Conservation (phyloP, 495 filamentous ascomycete species). For the Penicillium ucsense region DNA sequence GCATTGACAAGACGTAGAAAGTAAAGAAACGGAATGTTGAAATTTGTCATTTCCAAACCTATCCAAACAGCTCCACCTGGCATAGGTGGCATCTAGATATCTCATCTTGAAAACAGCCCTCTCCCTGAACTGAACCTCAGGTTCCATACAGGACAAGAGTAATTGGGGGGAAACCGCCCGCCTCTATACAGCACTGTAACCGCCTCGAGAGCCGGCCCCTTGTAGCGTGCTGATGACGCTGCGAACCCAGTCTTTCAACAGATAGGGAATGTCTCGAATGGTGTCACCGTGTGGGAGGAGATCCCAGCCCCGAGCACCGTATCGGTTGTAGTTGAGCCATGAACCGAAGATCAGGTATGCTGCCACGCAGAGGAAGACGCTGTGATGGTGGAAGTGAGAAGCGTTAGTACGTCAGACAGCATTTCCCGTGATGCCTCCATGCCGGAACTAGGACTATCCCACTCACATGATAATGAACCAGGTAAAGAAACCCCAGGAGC, state of each 20-base stretch:
- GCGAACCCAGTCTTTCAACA: conserved; percentile 78
- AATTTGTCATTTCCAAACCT: too few species aligned
- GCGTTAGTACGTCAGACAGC: too few species aligned
- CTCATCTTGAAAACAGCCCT: too few species aligned
- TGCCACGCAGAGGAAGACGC: conserved; percentile 74
- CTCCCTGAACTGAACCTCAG: too few species aligned
- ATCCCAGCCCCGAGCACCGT: conserved; percentile 91
- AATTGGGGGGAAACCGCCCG: background rate
- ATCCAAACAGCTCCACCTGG: too few species aligned
- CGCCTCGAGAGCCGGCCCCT: conserved; percentile 68
- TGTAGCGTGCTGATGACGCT: conserved; percentile 75
- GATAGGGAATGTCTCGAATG: conserved; percentile 83
- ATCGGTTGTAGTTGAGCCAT: conserved; percentile 98
- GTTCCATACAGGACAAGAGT: background rate
- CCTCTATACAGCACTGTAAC: conserved; percentile 81
- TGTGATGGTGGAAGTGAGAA: conserved; percentile 4
- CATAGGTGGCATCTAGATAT: too few species aligned
- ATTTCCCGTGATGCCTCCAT: too few species aligned
- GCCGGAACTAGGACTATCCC: too few species aligned
- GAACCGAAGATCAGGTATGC: conserved; percentile 96
- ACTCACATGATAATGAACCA: conserved; percentile 93
- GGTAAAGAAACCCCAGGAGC: conserved; percentile 87
- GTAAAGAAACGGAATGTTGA: too few species aligned
- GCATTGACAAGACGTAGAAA: too few species aligned
- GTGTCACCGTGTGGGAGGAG: conserved; percentile 88